phyloP scores from a whole-genome alignment of 371 early-diverging fungal genomes.

The Mucor mucedo region DNA sequence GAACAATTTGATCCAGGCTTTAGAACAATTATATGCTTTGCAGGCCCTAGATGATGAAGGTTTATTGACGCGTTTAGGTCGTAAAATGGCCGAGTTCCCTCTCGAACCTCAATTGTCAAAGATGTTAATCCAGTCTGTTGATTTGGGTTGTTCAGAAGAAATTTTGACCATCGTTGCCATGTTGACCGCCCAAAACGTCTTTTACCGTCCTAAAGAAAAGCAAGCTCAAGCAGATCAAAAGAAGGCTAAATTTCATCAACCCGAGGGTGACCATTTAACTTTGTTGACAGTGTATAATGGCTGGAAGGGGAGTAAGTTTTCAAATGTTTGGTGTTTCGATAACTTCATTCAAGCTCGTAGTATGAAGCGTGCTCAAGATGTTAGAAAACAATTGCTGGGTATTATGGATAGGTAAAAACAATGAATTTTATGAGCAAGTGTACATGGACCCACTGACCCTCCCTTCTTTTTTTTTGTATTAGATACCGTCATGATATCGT shows the following conservation, averaged over 20 bases:
- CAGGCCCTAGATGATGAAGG: conserved; percentile 96
- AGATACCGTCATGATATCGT: conserved; percentile 92
- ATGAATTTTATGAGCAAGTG: too few relatives aligned
- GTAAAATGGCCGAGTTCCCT: conserved; percentile 98
- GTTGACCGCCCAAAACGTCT: conserved; percentile 93
- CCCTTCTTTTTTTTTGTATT: neutral
- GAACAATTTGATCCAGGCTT: conserved; percentile 89
- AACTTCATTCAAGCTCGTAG: conserved; percentile 92
- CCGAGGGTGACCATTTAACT: conserved; percentile 97
- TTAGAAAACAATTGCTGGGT: conserved; percentile 93
- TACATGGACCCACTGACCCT: too few relatives aligned
- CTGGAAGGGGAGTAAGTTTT: conserved; percentile 89
- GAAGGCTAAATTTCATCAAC: conserved; percentile 97
- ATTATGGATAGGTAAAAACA: conserved; percentile 85
- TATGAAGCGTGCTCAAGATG: conserved; percentile 90
- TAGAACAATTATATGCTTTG: conserved; percentile 92
- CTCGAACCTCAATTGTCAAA: conserved; percentile 93
- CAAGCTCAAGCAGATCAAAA: conserved; percentile 92
- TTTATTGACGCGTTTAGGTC: conserved; percentile 88
- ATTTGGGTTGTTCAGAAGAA: conserved; percentile 94
- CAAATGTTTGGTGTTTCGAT: conserved; percentile 95
- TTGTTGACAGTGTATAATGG: conserved; percentile 94
- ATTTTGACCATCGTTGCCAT: conserved; percentile 96
- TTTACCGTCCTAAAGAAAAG: conserved; percentile 96
- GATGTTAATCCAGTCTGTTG: conserved; percentile 90